Base-by-base conservation (phyloP, 2,329 filamentous ascomycete genomes). In the Aureobasidium sp. region DNA sequence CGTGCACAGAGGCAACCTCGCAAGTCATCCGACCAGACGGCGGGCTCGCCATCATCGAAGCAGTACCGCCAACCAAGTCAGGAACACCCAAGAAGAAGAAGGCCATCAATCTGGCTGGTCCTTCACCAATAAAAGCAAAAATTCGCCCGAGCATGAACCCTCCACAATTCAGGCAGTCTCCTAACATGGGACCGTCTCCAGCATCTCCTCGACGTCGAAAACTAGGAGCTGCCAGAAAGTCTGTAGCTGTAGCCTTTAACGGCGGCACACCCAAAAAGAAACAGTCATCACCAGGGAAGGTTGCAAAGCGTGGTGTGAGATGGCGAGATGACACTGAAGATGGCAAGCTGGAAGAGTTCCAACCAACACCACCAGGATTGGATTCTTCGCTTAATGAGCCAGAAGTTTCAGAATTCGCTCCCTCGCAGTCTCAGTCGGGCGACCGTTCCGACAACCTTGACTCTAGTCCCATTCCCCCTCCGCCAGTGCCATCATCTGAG, bases 271-370 rank as follows among this genome's bases (percentile, higher is more conserved):
- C 91, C 0, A 86, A 87, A 64, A 96, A 89, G 75, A 87, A 87
- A 73, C 81, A 83, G 9, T 83, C 86, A 1, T 81, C 83, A 10
- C 83, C 86, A 1, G 73, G 74, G 41, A 82, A 82, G 67, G 64
- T 61, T 11, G 72, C 77, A 61, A 91, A 91, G 74, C 84, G 92
- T 63, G 87, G 82, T 49, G 93, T 99, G 6, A 85, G 93, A 66
- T 99, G 94, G 94, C 86, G 90, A 62, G 91, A 96, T 69, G 94
- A 97, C 68, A 90, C 87, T 2, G 88, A 95, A 70, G 85, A 93
- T 57, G 92, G 91, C 29, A 86, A 87, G 0, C 78, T 97, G 61
- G 91, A 89, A 11, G 94, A 97, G 71, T 97, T 93, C 71, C 90
- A 93, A 70, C 90, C 91, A 75, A 97, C 93, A 3, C 93, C 94